Evolutionary conservation across 805 yeast genomes (phyloP), one percentile per base, ranked within the genome.

Genomic region (Cyberlindnera mrakii): DNA sequence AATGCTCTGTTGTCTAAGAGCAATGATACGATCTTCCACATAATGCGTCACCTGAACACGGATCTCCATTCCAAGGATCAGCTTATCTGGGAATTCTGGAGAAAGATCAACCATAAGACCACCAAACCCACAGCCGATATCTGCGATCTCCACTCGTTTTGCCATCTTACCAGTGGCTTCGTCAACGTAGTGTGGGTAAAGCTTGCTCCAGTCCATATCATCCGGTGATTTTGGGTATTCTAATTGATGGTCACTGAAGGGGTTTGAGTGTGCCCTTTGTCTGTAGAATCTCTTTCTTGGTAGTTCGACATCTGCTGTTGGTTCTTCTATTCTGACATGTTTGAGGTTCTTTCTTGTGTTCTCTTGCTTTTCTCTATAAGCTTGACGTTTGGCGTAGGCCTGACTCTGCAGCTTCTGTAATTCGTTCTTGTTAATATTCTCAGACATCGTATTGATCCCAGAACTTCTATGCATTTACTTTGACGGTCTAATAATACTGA

Each of bases 51-150:
- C 99, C 65, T 93, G 99, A 16, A 90, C 96, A 59, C 99, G 77
- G 58, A 93, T 93, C 66, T 93, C 99, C 96, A 93, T 89, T 15
- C 99, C 99, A 37, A 93, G 69, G 36, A 89, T 82, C 56, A 87
- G 70, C 13, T 72, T 75, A 3, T 85, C 77, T 2, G 93, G 89
- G 49, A 85, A 83, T 43, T 68, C 78, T 5, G 89, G 84, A 4
- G 96, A 82, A 44, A 93, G 71, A 42, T 87, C 84, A 30, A 85
- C 80, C 53, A 87, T 63, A 45, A 93, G 71, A 0, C 99, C 99
- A 42, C 99, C 99, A 62, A 86, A 93, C 1, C 99, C 99, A 67
- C 99, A 93, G 8, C 99, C 99, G 46, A 93, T 78, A 61, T 93
- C 99, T 5, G 98, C 98, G 41, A 93, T 83, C 43, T 86, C 89